Evolutionary conservation across 1,284 basidiomycete genomes (phyloP).

Genomic region (Rhodotorula sp.): DNA sequence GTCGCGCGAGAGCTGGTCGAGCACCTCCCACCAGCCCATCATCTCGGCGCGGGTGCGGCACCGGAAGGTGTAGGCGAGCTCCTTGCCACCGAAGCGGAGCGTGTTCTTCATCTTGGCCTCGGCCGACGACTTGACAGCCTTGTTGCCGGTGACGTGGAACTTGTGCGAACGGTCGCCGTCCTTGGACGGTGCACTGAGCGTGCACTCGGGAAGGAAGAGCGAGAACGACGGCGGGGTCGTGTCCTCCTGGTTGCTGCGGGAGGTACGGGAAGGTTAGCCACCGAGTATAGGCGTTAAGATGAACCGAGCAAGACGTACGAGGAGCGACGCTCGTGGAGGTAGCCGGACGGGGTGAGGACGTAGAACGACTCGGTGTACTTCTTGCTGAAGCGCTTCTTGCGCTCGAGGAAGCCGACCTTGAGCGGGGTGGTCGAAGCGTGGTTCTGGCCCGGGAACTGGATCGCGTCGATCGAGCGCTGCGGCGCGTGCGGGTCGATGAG

Average conservation of each 20-base stretch:
- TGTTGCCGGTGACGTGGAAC: conserved; percentile 24
- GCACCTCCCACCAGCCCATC: conserved; percentile 42
- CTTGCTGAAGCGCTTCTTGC: conserved; percentile 46
- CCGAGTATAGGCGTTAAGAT: too few species aligned
- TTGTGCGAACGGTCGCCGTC: conserved; percentile 40
- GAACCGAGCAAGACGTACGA: neutral
- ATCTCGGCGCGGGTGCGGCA: conserved; percentile 44
- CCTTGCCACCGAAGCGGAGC: conserved; percentile 44
- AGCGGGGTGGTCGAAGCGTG: conserved; percentile 41
- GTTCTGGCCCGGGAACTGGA: conserved; percentile 45
- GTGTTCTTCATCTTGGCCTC: conserved; percentile 43
- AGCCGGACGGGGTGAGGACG: conserved; percentile 46
- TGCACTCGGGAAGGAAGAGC: conserved; percentile 45
- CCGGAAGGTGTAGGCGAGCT: conserved; percentile 44
- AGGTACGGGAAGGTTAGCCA: neutral
- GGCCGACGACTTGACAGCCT: conserved; percentile 17
- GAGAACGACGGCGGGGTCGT: conserved; percentile 42
- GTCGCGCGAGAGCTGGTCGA: conserved; percentile 42
- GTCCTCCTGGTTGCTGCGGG: conserved; percentile 37
- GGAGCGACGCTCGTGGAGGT: conserved; percentile 43
- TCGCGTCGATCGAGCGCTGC: conserved; percentile 36
- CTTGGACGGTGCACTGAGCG: conserved; percentile 39
- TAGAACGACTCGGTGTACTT: conserved; percentile 44
- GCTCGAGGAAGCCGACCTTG: conserved; percentile 43
- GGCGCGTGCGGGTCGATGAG: conserved; percentile 42